These are phyloP conservation scores for Auxenochlorella protothecoides DNA, from an alignment of 139 green algal genomes.

Conservation along the genomic window DNA sequence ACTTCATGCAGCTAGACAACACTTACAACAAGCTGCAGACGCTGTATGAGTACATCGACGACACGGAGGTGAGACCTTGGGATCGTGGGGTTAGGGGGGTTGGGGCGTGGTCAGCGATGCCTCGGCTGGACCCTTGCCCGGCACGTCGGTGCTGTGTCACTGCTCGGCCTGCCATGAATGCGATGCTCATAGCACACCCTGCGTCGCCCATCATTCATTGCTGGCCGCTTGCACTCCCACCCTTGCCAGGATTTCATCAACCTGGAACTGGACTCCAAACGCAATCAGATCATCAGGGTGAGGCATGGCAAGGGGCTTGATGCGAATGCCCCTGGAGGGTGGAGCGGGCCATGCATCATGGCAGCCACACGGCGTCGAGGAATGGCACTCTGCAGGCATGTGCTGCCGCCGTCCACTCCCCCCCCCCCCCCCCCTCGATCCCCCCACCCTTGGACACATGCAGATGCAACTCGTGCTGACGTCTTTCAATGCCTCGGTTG, in stretches of 20 bases:
- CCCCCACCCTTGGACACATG: conserved; percentile 8
- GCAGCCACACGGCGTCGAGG: too few relatives aligned
- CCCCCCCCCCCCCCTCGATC: not conserved
- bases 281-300: conserved; percentile 69
- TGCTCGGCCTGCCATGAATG: not conserved
- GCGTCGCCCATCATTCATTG: too few relatives aligned
- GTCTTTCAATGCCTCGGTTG: conserved; percentile 59
- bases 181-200: too few relatives aligned
- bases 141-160: not conserved
- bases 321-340: too few relatives aligned
- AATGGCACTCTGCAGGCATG: not conserved
- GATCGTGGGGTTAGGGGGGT: not conserved
- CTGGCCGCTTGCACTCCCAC: too few relatives aligned
- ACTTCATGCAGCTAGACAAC: conserved; percentile 54
- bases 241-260: conserved; percentile 71
- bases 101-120: conserved; percentile 1
- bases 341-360: too few relatives aligned
- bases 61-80: conserved; percentile 53
- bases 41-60: conserved; percentile 85
- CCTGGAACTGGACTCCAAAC: conserved; percentile 80
- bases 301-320: conserved; percentile 11
- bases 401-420: not conserved
- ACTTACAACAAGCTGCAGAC: conserved; percentile 62
- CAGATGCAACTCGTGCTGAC: conserved; percentile 82
- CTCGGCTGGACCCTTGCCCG: not conserved